Evolutionary conservation across 352 stramenopile genomes (phyloP), one percentile per base, ranked within the genome.

Genomic region (Phytophthora multivora): DNA sequence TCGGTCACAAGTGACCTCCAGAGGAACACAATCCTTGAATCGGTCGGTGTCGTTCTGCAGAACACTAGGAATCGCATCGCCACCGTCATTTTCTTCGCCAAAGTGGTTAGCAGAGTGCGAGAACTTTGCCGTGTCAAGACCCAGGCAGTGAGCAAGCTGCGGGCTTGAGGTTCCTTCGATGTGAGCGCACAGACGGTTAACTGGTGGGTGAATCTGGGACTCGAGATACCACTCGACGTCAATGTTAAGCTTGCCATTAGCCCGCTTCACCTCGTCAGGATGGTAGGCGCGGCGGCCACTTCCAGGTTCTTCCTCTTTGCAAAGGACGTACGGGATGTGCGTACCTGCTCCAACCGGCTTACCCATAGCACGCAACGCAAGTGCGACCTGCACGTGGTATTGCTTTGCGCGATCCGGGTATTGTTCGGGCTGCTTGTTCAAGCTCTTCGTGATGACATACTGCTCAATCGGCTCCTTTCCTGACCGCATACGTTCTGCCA

Each of bases 381-480:
- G 85, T 2, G 98, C 98, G 8, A 99, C 98, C 75, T 98, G 91
- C 2, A 99, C 89, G 73, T 99, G 98, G 57, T 92, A 90, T 68
- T 99, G 93, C 57, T 95, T 96, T 50, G 98, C 98, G 16, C 84
- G 88, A 85, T 99, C 97, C 4, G 97, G 96, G 61, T 98, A 98
- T 59, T 99, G 95, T 67, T 99, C 97, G 5, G 97, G 97, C 57
- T 97, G 90, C 67, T 99, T 99, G 88, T 98, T 99, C 19, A 99
- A 80, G 28, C 96, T 98, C 80, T 99, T 99, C 13, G 97, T 99
- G 65, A 99, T 99, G 18, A 99, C 88, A 73, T 98, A 99, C 77
- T 99, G 96, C 36, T 97, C 90, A 28, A 99, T 82, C 4, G 89
- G 81, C 31, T 99, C 79, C 11, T 98, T 87, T n/a, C 89, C 93